phyloP scores from a whole-genome alignment of 1,139 yeast genomes.

The Saccharomyces hybrid region DNA sequence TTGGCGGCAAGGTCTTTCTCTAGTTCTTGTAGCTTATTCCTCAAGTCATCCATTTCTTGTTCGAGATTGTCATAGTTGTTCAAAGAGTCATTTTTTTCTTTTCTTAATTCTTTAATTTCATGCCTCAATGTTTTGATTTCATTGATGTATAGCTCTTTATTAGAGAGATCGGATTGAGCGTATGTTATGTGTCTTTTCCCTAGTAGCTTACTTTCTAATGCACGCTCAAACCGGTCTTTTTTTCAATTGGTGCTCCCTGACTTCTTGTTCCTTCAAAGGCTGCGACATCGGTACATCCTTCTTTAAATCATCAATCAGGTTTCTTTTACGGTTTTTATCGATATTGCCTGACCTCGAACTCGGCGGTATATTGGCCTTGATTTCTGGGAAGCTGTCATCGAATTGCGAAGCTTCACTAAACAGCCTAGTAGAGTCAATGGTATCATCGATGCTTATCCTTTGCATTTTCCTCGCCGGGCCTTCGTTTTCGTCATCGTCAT shows the following conservation, averaged over 20 bases:
- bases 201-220: slow-evolving; percentile 1
- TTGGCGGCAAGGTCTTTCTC: slow-evolving; percentile 7
- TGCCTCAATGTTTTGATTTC: slow-evolving; percentile 13
- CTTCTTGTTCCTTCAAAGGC: slow-evolving; percentile 50
- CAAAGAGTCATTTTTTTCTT: slow-evolving; percentile 11
- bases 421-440: slow-evolving; percentile 21
- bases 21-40: slow-evolving; percentile 15
- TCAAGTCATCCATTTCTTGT: slow-evolving; percentile 13
- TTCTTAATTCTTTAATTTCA: slow-evolving; percentile 18
- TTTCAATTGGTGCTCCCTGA: slow-evolving; percentile 42
- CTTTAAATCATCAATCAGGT: slow-evolving; percentile 17
- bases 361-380: slow-evolving; percentile 6
- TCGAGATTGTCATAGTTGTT: slow-evolving; percentile 14
- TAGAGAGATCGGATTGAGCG: neutral
- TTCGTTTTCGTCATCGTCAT: slow-evolving; percentile 6
- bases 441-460: slow-evolving; percentile 17
- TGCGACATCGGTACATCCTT: slow-evolving; percentile 35
- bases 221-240: slow-evolving; percentile 36
- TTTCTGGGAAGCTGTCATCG: slow-evolving; percentile 29
- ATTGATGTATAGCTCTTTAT: neutral
- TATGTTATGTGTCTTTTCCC: neutral
- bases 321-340: slow-evolving; percentile 9
- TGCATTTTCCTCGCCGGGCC: slow-evolving; percentile 13
- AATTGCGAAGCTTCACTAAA: slow-evolving; percentile 29
- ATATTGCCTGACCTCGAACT: neutral